phyloP scores from a whole-genome alignment of 306 rosid genomes.

The Castanospermum australe region DNA sequence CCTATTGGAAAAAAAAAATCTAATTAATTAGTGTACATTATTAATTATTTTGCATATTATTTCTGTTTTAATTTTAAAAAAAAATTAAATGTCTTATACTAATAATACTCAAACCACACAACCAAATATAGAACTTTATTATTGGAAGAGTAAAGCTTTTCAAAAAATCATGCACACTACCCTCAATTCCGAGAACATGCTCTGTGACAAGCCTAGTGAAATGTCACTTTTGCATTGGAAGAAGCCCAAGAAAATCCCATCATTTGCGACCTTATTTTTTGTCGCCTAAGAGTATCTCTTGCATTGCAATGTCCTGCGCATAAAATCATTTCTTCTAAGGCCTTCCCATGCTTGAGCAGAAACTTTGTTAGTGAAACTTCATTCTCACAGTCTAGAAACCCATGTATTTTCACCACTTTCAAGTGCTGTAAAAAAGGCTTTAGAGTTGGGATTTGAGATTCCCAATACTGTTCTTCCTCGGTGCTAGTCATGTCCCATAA shows the following conservation, averaged over 20 bases:
- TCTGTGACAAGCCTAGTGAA: constrained; percentile 29
- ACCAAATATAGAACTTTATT: not conserved
- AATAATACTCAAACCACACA: not conserved
- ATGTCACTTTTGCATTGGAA: constrained; percentile 68
- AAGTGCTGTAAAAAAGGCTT: constrained; percentile 59
- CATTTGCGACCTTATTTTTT: constrained; percentile 67
- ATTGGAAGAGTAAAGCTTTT: not conserved
- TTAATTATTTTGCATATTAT: not conserved
- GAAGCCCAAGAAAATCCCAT: constrained; percentile 84
- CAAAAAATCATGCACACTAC: not conserved
- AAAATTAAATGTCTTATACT: not conserved
- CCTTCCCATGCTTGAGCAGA: constrained; percentile 74
- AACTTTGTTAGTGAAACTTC: constrained; percentile 77
- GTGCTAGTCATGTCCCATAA: constrained; percentile 57
- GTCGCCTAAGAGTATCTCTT: constrained; percentile 60
- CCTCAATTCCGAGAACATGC: not conserved
- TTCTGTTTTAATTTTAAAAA: not conserved
- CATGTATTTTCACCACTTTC: constrained; percentile 65
- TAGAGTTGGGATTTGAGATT: constrained; percentile 51
- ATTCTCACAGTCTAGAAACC: constrained; percentile 67
- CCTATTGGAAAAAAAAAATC: no score
- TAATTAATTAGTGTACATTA: no score
- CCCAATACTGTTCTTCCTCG: constrained; percentile 77
- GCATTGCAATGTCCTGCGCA: constrained; percentile 40
- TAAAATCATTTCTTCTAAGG: constrained; percentile 58